phyloP scores from a whole-genome alignment of 192 early-diverging fungal species.

The Ramicandelaber brevisporus region DNA sequence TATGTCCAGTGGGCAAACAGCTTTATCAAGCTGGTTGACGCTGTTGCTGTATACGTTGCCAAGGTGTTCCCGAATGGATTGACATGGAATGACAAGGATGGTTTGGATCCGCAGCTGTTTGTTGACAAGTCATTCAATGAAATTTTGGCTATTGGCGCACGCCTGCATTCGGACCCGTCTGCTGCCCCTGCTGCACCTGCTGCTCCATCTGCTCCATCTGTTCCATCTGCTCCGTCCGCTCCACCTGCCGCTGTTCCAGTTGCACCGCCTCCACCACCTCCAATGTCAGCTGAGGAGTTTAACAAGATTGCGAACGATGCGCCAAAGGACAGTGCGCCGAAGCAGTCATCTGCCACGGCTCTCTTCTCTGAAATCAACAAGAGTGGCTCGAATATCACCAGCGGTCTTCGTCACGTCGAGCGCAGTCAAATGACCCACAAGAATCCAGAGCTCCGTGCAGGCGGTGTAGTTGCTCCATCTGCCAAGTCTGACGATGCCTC shows the following conservation, averaged over 20 bases:
- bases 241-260: conserved; percentile 16
- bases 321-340: background rate
- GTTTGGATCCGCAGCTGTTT: no score
- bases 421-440: conserved; percentile 96
- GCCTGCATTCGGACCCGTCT: conserved; percentile 7
- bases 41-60: conserved; percentile 69
- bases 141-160: conserved; percentile 9
- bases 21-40: conserved; percentile 37
- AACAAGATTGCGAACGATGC: background rate
- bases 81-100: conserved; percentile 73
- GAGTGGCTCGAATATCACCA: conserved; percentile 36
- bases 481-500: background rate
- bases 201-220: conserved; percentile 13
- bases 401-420: conserved; percentile 81
- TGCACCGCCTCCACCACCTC: conserved; percentile 25
- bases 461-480: conserved; percentile 20
- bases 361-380: conserved; percentile 75
- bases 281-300: conserved; percentile 7
- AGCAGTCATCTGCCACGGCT: conserved; percentile 9
- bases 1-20: conserved; percentile 71
- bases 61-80: conserved; percentile 70
- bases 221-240: no score
- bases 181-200: conserved; percentile 14
- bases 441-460: conserved; percentile 66
- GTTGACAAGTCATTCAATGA: conserved; percentile 6